These are phyloP conservation scores for Aegilops sharonensis DNA, from an alignment of 176 grass and related monocot species.

Conservation along the genomic window DNA sequence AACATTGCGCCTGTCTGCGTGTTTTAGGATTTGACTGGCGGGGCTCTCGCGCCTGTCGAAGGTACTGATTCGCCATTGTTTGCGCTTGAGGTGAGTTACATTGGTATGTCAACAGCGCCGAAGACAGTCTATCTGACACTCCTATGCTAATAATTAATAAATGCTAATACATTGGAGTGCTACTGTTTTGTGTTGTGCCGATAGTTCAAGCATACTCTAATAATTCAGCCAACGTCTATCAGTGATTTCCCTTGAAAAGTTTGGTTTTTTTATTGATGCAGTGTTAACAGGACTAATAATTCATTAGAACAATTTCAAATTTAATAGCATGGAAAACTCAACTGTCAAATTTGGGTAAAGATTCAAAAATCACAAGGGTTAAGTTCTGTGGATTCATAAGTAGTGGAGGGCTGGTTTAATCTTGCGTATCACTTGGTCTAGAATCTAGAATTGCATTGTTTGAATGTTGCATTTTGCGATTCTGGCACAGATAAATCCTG, in stretches of 20 bases:
- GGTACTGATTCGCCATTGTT: slow-evolving; percentile 73
- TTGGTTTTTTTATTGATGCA: background rate
- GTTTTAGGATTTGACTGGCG: slow-evolving; percentile 85
- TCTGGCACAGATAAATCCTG: slow-evolving; percentile 82
- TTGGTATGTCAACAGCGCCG: background rate
- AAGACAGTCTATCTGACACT: background rate
- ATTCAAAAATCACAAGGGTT: background rate
- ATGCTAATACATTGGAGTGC: no score
- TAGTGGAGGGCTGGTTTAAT: background rate
- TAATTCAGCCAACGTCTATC: background rate
- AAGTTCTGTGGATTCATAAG: background rate
- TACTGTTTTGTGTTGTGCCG: background rate
- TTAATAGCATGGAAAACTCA: background rate
- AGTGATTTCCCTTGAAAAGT: background rate
- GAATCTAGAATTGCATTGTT: background rate
- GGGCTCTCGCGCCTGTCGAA: slow-evolving; percentile 64
- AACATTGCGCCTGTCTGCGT: background rate
- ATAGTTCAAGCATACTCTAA: background rate
- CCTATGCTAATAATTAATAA: background rate
- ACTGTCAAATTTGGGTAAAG: background rate
- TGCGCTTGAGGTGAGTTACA: slow-evolving; percentile 75
- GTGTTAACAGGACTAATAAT: background rate
- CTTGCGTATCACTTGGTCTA: background rate
- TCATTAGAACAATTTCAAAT: background rate
- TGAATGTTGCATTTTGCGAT: background rate